Percentiles rank a stretch among this genome's conserved stretches.
These are phyloP conservation scores for Eutrema heterophyllum DNA, from an alignment of 345 rosid species.

Conservation along the genomic window DNA sequence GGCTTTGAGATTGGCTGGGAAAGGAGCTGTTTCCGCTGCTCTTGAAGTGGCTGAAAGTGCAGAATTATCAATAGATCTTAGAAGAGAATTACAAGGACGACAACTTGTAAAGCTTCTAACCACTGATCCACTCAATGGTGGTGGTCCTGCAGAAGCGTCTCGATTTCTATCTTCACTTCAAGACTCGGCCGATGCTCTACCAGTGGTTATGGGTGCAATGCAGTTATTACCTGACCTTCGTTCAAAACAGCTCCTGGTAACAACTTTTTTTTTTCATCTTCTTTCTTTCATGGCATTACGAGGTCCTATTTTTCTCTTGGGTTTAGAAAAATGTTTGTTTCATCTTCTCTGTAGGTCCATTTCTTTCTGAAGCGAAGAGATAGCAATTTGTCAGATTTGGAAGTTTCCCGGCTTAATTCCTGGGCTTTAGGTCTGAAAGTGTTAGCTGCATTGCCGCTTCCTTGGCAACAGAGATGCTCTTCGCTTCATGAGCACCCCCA, in stretches of 20 bases:
- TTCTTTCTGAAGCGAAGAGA: conserved; percentile 88
- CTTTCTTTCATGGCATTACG: neutral
- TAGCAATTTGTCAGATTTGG: conserved; percentile 75
- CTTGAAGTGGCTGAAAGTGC: conserved; percentile 97
- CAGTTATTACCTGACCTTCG: conserved; percentile 90
- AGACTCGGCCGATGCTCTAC: conserved; percentile 89
- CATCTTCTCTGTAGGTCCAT: conserved; percentile 63
- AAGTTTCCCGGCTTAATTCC: conserved; percentile 82
- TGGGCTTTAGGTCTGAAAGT: conserved; percentile 99
- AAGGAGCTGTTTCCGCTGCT: conserved; percentile 98
- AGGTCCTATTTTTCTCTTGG: neutral
- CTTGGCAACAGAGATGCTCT: conserved; percentile 99
- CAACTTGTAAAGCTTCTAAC: conserved; percentile 98
- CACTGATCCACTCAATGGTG: conserved; percentile 94
- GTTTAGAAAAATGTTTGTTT: conserved; percentile 19
- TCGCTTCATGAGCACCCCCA: conserved; percentile 94
- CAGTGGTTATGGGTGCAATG: conserved; percentile 99
- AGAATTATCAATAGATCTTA: conserved; percentile 72
- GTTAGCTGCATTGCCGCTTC: conserved; percentile 89
- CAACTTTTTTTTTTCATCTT: neutral
- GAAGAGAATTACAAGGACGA: conserved; percentile 92
- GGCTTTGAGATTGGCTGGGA: conserved; percentile 93
- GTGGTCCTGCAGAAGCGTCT: conserved; percentile 99
- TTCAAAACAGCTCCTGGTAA: conserved; percentile 95
- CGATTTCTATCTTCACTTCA: conserved; percentile 87